These are phyloP conservation scores for Dendrobium nobile DNA, from an alignment of 106 monocot genomes.

Conservation along the genomic window DNA sequence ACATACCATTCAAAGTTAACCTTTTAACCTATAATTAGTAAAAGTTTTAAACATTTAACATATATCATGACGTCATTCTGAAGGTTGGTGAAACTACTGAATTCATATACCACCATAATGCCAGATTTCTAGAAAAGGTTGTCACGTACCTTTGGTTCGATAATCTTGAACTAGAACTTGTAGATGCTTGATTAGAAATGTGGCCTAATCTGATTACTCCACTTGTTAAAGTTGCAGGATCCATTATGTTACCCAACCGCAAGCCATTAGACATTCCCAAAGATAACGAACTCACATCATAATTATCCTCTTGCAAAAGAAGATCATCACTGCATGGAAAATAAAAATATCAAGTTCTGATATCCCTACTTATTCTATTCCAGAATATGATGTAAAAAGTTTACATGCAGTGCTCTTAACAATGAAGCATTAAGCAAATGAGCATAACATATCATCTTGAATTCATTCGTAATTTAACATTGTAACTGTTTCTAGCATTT, in stretches of 20 bases:
- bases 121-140: constrained; percentile 1
- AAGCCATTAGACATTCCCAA: constrained; percentile 30
- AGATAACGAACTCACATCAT: constrained; percentile 29
- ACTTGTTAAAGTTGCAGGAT: constrained; percentile 19
- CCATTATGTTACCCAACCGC: constrained; percentile 17
- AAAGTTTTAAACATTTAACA: background rate
- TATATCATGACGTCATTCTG: background rate
- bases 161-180: constrained; percentile 22
- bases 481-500: background rate
- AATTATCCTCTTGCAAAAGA: constrained; percentile 80
- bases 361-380: background rate
- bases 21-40: background rate
- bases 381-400: background rate
- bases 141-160: constrained; percentile 46
- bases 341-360: background rate
- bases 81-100: background rate
- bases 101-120: background rate
- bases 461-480: background rate
- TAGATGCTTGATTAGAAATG: constrained; percentile 17
- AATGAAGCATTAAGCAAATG: background rate
- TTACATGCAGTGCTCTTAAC: background rate
- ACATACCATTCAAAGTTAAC: background rate
- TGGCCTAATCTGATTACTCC: constrained; percentile 23
- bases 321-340: constrained; percentile 63
- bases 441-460: background rate